These are phyloP conservation scores for Rhypophila decipiens DNA, from an alignment of 495 filamentous ascomycete genomes.

Conservation along the genomic window DNA sequence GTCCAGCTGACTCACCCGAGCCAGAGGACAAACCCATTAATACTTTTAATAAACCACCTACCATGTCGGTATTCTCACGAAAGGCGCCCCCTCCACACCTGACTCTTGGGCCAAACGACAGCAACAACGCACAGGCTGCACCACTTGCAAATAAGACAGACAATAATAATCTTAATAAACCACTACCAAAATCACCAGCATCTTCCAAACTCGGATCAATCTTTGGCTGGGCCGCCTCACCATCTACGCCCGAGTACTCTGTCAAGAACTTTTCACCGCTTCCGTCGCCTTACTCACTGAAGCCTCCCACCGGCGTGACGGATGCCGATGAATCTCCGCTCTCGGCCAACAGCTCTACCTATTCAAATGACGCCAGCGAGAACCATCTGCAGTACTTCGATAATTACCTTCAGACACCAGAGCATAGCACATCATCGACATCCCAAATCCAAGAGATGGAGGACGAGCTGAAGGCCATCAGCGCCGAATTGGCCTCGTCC, in stretches of 20 bases:
- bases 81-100: conserved; percentile 47
- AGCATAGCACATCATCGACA: conserved; percentile 30
- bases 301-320: conserved; percentile 23
- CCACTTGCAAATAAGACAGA: conserved; percentile 8
- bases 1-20: conserved; percentile 15
- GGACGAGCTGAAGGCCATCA: conserved; percentile 87
- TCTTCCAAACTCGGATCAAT: conserved; percentile 46
- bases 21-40: conserved; percentile 16
- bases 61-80: conserved; percentile 37
- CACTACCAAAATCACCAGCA: conserved; percentile 46
- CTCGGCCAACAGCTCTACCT: conserved; percentile 25
- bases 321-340: conserved; percentile 32
- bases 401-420: conserved; percentile 40
- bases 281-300: conserved; percentile 38
- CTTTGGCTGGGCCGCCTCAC: conserved; percentile 47
- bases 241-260: conserved; percentile 40
- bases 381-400: conserved; percentile 37
- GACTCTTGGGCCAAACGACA: conserved; percentile 30
- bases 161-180: conserved; percentile 38
- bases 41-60: conserved; percentile 26
- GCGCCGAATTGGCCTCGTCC: conserved; percentile 82
- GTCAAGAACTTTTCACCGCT: conserved; percentile 46
- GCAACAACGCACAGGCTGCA: conserved; percentile 18
- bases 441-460: conserved; percentile 69
- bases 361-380: conserved; percentile 24